Percentiles rank a stretch among this genome's conserved stretches.
These are phyloP conservation scores for Huntiella decipiens DNA, from an alignment of 2,329 filamentous ascomycete genomes.

Conservation along the genomic window DNA sequence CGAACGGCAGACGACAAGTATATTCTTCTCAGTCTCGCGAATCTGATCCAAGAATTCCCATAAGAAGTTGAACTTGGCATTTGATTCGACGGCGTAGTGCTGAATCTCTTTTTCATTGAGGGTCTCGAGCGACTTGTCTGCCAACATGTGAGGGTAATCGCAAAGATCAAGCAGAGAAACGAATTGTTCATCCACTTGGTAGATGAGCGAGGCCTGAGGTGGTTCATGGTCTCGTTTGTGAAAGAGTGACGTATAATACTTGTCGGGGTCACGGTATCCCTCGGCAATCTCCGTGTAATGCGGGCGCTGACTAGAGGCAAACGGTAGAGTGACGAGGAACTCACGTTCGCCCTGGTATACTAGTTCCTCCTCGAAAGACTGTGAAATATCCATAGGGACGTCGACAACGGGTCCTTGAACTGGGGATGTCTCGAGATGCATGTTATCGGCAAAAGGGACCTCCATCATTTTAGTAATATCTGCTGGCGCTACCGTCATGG, in stretches of 20 bases:
- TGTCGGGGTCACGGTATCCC: slow-evolving; percentile 24
- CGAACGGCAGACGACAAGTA: slow-evolving; percentile 35
- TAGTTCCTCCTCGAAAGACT: slow-evolving; percentile 2
- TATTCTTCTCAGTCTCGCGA: slow-evolving; percentile 23
- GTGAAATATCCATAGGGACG: slow-evolving; percentile 3
- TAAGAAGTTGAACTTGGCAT: slow-evolving; percentile 41
- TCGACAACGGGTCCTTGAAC: slow-evolving; percentile 5
- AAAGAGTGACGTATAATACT: slow-evolving; percentile 26
- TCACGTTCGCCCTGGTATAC: slow-evolving; percentile 18
- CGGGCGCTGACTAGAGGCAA: slow-evolving; percentile 32
- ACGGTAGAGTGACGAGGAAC: slow-evolving; percentile 36
- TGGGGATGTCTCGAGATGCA: slow-evolving; percentile 8
- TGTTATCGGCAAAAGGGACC: slow-evolving; percentile 8
- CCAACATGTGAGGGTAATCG: slow-evolving; percentile 34
- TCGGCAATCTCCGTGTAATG: slow-evolving; percentile 32
- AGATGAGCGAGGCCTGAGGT: slow-evolving; percentile 23
- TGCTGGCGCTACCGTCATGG: slow-evolving; percentile 20
- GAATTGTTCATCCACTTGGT: slow-evolving; percentile 32
- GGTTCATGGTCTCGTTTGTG: slow-evolving; percentile 20
- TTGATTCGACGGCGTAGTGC: slow-evolving; percentile 36
- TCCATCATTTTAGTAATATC: slow-evolving; percentile 19
- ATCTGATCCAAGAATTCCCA: slow-evolving; percentile 33
- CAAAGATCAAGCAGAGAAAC: slow-evolving; percentile 32
- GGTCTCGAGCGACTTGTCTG: slow-evolving; percentile 23
- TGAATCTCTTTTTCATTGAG: slow-evolving; percentile 25